Percentiles rank a stretch among this genome's conserved stretches.
phyloP scores from a whole-genome alignment of 495 filamentous ascomycete species.

The Chaetomium tenue region DNA sequence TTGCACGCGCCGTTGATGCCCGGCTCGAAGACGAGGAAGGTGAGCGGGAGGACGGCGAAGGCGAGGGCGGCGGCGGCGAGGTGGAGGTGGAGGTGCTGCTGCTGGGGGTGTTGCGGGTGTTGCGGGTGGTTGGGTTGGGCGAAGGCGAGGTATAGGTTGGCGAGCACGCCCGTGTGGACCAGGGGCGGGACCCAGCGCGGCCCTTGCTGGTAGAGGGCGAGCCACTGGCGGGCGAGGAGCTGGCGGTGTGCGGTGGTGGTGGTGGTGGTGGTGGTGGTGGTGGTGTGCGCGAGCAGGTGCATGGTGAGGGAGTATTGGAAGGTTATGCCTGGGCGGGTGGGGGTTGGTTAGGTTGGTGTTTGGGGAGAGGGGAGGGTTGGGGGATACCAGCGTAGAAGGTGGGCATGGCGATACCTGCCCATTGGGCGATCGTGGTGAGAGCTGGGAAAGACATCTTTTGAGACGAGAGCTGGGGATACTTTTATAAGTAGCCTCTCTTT shows the following conservation, averaged over 20 bases:
- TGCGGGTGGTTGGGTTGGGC: background rate
- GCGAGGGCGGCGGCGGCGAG: background rate
- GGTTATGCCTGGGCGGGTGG: slow-evolving; percentile 11
- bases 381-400: slow-evolving; percentile 16
- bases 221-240: slow-evolving; percentile 26
- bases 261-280: slow-evolving; percentile 1
- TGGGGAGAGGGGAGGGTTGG: background rate
- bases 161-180: slow-evolving; percentile 5
- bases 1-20: slow-evolving; percentile 32
- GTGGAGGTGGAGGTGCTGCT: background rate
- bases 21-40: slow-evolving; percentile 27
- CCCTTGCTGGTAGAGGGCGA: slow-evolving; percentile 25
- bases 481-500: too few relatives aligned
- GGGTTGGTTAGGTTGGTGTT: background rate
- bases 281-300: slow-evolving; percentile 4
- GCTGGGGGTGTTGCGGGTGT: background rate
- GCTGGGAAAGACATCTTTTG: background rate
- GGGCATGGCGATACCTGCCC: slow-evolving; percentile 17
- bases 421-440: slow-evolving; percentile 9
- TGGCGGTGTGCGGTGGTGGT: slow-evolving; percentile 7
- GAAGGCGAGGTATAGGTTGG: slow-evolving; percentile 24
- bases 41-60: slow-evolving; percentile 23
- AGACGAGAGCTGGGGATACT: too few relatives aligned
- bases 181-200: slow-evolving; percentile 26
- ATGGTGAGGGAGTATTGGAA: slow-evolving; percentile 21